Percentiles rank a stretch among this genome's conserved stretches.
These are phyloP conservation scores for Singerocomus inundabilis DNA, from an alignment of 1,284 basidiomycete genomes.

Conservation along the genomic window DNA sequence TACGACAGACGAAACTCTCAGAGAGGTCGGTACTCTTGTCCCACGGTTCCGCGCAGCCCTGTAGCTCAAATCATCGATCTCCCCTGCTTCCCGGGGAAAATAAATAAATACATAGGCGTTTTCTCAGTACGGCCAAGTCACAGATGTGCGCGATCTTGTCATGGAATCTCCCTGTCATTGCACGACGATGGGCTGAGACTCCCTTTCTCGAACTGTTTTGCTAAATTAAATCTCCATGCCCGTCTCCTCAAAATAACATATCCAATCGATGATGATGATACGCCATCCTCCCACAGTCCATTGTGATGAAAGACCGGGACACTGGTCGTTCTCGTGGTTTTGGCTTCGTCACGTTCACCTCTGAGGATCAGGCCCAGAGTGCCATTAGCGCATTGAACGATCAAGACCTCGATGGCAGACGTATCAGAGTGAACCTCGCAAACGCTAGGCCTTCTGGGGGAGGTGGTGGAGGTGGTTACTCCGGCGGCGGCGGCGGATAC, in stretches of 20 bases:
- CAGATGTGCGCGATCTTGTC: constrained; percentile 65
- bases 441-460: constrained; percentile 64
- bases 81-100: not conserved
- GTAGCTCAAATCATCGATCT: constrained; percentile 21
- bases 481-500: constrained; percentile 14
- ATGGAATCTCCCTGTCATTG: constrained; percentile 40
- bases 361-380: constrained; percentile 62
- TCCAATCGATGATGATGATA: constrained; percentile 11
- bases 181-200: constrained; percentile 35
- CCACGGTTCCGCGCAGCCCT: constrained; percentile 31
- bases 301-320: constrained; percentile 98
- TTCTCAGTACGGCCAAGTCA: constrained; percentile 56
- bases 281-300: constrained; percentile 52
- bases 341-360: constrained; percentile 85
- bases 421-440: constrained; percentile 91
- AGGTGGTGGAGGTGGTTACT: constrained; percentile 8
- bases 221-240: constrained; percentile 35
- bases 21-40: constrained; percentile 63
- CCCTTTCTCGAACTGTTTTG: constrained; percentile 24
- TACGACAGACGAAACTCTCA: constrained; percentile 84
- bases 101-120: constrained; percentile 55
- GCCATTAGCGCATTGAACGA: constrained; percentile 84
- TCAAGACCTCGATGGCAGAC: constrained; percentile 89
- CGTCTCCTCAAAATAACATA: constrained; percentile 19
- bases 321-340: constrained; percentile 96